Evolutionary conservation across 768 basidiomycete species (phyloP).

Genomic region (Rhizopogon rudus): DNA sequence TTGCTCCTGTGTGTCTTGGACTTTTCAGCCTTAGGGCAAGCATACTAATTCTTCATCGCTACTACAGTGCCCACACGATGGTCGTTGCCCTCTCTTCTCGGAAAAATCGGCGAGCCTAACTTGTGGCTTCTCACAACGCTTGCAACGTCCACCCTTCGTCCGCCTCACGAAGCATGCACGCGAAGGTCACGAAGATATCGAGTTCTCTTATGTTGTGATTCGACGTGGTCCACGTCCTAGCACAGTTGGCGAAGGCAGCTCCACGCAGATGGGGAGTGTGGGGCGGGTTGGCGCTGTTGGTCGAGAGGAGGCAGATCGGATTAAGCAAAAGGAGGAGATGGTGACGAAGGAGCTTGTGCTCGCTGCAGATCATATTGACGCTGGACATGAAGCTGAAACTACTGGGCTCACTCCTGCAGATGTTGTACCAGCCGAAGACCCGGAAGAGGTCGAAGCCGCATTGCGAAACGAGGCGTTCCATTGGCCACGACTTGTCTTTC

Average conservation of each 20-base stretch:
- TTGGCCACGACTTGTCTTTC: conserved; percentile 90
- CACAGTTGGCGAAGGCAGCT: background rate
- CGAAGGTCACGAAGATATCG: conserved; percentile 79
- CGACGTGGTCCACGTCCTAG: conserved; percentile 70
- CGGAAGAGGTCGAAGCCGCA: conserved; percentile 39
- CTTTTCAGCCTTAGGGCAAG: background rate
- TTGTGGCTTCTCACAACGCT: conserved; percentile 84
- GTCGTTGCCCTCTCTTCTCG: conserved; percentile 69
- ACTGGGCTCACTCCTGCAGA: conserved; percentile 5
- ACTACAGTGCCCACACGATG: conserved; percentile 86
- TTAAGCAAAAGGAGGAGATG: conserved; percentile 8
- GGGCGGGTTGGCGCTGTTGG: conserved; percentile 27
- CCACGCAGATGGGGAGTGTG: conserved; percentile 8
- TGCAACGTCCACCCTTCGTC: conserved; percentile 83
- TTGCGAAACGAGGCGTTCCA: conserved; percentile 72
- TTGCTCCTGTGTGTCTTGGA: conserved; percentile 71
- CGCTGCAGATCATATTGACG: conserved; percentile 11
- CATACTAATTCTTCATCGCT: conserved; percentile 1
- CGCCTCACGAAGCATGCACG: conserved; percentile 85
- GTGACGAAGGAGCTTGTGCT: conserved; percentile 21
- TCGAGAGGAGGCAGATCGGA: conserved; percentile 25
- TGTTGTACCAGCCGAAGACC: conserved; percentile 3
- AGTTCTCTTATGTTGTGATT: conserved; percentile 89
- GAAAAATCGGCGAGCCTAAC: conserved; percentile 47
- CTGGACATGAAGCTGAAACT: background rate